Base-by-base conservation (phyloP, 139 green algal genomes). In the Protoeuglena noctilucae region DNA sequence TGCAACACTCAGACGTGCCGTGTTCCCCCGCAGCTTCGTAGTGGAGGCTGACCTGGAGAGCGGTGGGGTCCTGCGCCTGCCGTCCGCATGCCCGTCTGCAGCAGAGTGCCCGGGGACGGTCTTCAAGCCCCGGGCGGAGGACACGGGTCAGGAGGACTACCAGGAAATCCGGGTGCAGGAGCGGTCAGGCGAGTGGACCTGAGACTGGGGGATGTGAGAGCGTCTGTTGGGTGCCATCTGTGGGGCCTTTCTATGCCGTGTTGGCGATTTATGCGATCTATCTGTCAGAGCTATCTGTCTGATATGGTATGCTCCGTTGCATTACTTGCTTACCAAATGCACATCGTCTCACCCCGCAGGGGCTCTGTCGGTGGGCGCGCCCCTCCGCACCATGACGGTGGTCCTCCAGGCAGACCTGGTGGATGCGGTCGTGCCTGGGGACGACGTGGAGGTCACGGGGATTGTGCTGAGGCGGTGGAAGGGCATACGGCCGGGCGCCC, bases 391-490 rank as follows among this genome's bases (percentile, higher is more conserved):
- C 28, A 61, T 94, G 1, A 60, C 53, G 0, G 78, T 88, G 3
- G 57, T 93, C 19, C 63, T 96, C 47, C 63, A 77, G 30, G 76
- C 90, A 48, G 87, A 96, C 40, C 65, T 95, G 17, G 87, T 78
- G 2, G 85, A 92, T 53, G 61, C 46, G 4, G 74, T 68, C 28
- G 63, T 74, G 26, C 59, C 82, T 26, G 86, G 86, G 27, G 79
- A 94, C 55, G 71, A 82, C 28, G 68, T 95, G n/a, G 67, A 83
- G 57, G 69, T 93, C 7, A 83, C 77, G 2, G 87, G 81, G 4
- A 56, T 87, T 18, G 53, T 96, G 2, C 50, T 72, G 14, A 65
- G 65, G 3, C 62, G 74, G 39, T 94, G 80, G 72, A 51, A 62
- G 30, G 57, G 58, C 14, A 40, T 73, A 39, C 43, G 60, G 2